A percentile compares a stretch with the other conserved stretches of the same genome.
phyloP scores from a whole-genome alignment of 345 rosid species.

The Acer campestre region DNA sequence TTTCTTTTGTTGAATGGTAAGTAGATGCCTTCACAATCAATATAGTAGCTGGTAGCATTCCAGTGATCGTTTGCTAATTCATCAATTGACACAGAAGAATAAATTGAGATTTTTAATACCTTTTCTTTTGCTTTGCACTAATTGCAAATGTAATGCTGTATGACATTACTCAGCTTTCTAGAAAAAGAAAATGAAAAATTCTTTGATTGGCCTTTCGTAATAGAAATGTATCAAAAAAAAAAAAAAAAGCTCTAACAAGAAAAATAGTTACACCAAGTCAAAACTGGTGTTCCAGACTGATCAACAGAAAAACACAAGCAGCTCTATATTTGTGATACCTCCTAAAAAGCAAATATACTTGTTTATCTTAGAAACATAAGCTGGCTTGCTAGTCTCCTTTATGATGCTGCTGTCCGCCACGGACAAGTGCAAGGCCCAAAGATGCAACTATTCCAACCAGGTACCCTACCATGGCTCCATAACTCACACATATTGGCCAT shows the following conservation, averaged over 20 bases:
- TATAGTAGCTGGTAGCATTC: no score
- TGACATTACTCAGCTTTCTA: no score
- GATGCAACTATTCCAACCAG: slow-evolving; percentile 51
- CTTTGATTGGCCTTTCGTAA: not conserved
- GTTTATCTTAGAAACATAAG: not conserved
- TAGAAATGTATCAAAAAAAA: not conserved
- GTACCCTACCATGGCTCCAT: slow-evolving; percentile 70
- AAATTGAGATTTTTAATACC: no score
- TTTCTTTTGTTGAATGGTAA: no score
- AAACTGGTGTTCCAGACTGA: not conserved
- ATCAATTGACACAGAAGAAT: no score
- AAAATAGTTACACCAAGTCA: not conserved
- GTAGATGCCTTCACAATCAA: no score
- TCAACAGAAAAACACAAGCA: not conserved
- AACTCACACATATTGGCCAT: slow-evolving; percentile 90
- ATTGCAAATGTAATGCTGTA: no score
- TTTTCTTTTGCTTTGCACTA: no score
- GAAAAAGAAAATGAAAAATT: no score
- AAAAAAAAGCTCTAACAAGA: not conserved
- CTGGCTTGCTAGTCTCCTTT: slow-evolving; percentile 26
- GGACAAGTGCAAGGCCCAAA: slow-evolving; percentile 28
- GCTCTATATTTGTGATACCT: not conserved
- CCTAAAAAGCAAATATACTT: not conserved
- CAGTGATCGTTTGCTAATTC: no score
- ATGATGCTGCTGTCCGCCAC: slow-evolving; percentile 27